Evolutionary conservation across 352 stramenopile genomes (phyloP), one percentile per base, ranked within the genome.

Genomic region (Globisporangium canariense): DNA sequence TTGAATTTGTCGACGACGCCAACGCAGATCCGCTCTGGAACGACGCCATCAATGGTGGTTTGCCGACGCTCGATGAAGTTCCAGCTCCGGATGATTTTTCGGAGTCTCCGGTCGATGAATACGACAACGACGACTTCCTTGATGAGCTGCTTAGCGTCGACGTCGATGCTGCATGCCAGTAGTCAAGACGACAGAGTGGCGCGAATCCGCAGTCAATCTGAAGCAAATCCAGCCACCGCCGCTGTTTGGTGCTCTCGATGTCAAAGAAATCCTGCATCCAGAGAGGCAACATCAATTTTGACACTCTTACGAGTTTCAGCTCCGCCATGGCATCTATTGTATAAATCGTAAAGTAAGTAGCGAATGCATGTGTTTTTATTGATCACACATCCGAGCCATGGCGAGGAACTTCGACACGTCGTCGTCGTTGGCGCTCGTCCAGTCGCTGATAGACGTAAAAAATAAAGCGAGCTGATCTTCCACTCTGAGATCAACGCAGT

Each of bases 141-240:
- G 73, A 86, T 20, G 78, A 89, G 40, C 52, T 89, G 16, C 52
- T 91, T 10, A 86, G 64, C 51, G 75, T 81, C 16, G 75, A 90
- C 5, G 65, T 92, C 49, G 77, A 85, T 38, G 65, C 76, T 51
- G 59, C 65, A 8, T 65, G 58, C 6, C 52, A 66, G 16, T 66
- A 63, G 40, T 28, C 1, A 28, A 0, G 25, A 14, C 18, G 28
- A 22, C 7, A 41, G 14, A 22, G 11, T 40, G 10, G 28, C 14
- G 7, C 20, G 22, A 11, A 60, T 16, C 8, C 13, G 2, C 34
- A 51, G 20, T 20, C 14, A 51, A n/a, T 28, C 46, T 34, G 54
- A 34, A 60, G 20, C 54, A 58, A 28, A 8, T 9, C n/a, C 16
- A 16, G 16, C 51, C 28, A 41, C 25, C 28, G 30, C 22, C 10